A percentile compares a stretch with the other conserved stretches of the same genome.
phyloP scores from a whole-genome alignment of 768 basidiomycete genomes.

The Amanita jacksonii region DNA sequence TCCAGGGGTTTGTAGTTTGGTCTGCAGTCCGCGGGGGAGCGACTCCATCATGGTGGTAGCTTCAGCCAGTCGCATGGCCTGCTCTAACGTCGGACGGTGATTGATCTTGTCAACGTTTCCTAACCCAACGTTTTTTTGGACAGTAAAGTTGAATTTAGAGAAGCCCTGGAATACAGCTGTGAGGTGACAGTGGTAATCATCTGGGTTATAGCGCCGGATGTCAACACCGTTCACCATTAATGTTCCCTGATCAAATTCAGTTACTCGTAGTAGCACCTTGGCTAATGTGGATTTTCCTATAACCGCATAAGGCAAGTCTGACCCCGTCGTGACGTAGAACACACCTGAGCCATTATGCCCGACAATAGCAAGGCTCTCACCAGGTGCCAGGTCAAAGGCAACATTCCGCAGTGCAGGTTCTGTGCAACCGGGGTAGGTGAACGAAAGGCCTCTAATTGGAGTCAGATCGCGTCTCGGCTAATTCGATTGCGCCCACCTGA shows the following conservation, averaged over 20 bases:
- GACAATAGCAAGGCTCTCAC: conserved; percentile 79
- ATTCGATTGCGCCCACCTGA: conserved; percentile 36
- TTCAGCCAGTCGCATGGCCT: conserved; percentile 64
- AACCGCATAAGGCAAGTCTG: conserved; percentile 10
- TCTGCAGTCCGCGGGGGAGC: conserved; percentile 64
- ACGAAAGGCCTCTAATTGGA: conserved; percentile 35
- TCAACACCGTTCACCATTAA: conserved; percentile 64
- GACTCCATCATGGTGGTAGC: conserved; percentile 56
- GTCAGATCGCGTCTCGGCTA: conserved; percentile 5
- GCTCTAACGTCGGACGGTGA: conserved; percentile 44
- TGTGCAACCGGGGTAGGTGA: conserved; percentile 69
- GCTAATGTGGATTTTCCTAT: conserved; percentile 84
- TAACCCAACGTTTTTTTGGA: conserved; percentile 81
- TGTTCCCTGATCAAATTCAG: conserved; percentile 65
- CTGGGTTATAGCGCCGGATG: conserved; percentile 53
- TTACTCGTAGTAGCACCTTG: conserved; percentile 68
- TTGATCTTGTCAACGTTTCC: conserved; percentile 61
- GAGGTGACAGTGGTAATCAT: conserved; percentile 63
- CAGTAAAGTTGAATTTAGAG: conserved; percentile 66
- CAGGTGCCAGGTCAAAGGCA: conserved; percentile 59
- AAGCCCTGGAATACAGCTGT: conserved; percentile 86
- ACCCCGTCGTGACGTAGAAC: conserved; percentile 15
- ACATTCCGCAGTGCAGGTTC: conserved; percentile 63
- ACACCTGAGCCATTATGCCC: conserved; percentile 77
- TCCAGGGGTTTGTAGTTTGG: conserved; percentile 56